These are phyloP conservation scores for Fistulinella prunicolor DNA, from an alignment of 768 basidiomycete genomes.

Conservation along the genomic window DNA sequence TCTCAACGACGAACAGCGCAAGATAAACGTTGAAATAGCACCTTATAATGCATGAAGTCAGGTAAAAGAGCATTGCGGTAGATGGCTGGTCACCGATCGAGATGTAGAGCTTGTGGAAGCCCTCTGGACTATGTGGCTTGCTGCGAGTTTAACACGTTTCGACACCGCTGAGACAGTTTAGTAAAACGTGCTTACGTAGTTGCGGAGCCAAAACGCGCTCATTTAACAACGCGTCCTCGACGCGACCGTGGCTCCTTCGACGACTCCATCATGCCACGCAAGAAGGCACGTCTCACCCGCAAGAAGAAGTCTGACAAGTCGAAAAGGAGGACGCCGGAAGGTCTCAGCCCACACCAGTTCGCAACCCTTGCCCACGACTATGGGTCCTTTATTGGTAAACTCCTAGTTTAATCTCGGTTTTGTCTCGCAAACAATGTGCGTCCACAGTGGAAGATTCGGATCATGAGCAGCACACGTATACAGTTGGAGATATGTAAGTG, in stretches of 20 bases:
- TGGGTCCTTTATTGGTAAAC: slow-evolving; percentile 20
- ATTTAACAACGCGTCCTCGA: slow-evolving; percentile 28
- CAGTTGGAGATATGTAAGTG: no score
- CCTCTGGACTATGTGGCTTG: no score
- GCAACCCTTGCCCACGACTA: slow-evolving; percentile 2
- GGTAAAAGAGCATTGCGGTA: slow-evolving; percentile 39
- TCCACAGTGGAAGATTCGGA: no score
- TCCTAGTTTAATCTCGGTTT: background rate
- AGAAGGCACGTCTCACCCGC: slow-evolving; percentile 8
- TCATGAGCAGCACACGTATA: no score
- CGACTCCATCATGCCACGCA: slow-evolving; percentile 24
- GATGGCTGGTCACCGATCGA: slow-evolving; percentile 3
- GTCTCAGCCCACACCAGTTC: slow-evolving; percentile 16
- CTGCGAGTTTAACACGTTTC: slow-evolving; percentile 18
- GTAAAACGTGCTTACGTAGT: slow-evolving; percentile 25
- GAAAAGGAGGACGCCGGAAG: background rate
- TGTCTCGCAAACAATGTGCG: no score
- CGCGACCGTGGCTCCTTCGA: slow-evolving; percentile 17
- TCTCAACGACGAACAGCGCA: background rate
- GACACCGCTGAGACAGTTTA: background rate
- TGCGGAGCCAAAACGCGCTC: slow-evolving; percentile 16
- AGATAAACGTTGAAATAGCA: slow-evolving; percentile 32
- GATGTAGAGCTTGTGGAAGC: background rate
- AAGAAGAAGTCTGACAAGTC: slow-evolving; percentile 10
- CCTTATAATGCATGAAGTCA: slow-evolving; percentile 42